A percentile compares a stretch with the other conserved stretches of the same genome.
phyloP scores from a whole-genome alignment of 192 early-diverging fungal species.

The Umbelopsis sp. region DNA sequence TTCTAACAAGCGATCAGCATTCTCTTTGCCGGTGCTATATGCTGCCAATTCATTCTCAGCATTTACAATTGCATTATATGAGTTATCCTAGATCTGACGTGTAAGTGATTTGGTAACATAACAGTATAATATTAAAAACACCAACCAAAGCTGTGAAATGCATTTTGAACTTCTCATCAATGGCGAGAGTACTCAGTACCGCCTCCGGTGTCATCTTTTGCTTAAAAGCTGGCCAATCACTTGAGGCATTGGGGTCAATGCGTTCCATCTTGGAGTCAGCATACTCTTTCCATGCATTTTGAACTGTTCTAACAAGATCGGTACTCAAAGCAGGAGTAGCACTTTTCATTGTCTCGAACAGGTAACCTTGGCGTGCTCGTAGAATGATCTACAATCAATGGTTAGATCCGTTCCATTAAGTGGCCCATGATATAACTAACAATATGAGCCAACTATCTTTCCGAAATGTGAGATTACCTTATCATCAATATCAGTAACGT shows the following conservation, averaged over 20 bases:
- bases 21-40: slow-evolving; percentile 37
- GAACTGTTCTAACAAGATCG: slow-evolving; percentile 57
- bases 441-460: neutral
- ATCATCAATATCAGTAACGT: slow-evolving; percentile 99
- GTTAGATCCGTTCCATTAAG: neutral
- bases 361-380: slow-evolving; percentile 82
- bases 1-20: slow-evolving; percentile 50
- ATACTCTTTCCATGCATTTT: slow-evolving; percentile 65
- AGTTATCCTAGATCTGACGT: slow-evolving; percentile 32
- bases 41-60: slow-evolving; percentile 49
- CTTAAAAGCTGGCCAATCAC: slow-evolving; percentile 61
- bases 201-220: slow-evolving; percentile 44
- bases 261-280: slow-evolving; percentile 58
- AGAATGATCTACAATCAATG: slow-evolving; percentile 70
- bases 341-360: slow-evolving; percentile 64
- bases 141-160: slow-evolving; percentile 69
- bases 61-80: slow-evolving; percentile 41
- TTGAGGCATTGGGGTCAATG: slow-evolving; percentile 50
- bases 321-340: slow-evolving; percentile 39
- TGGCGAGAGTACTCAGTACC: slow-evolving; percentile 35
- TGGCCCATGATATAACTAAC: neutral
- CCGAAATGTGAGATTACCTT: slow-evolving; percentile 51
- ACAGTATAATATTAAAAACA: neutral
- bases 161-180: slow-evolving; percentile 73
- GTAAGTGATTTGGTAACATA: neutral